Base-by-base conservation (phyloP, 2,329 filamentous ascomycete species). In the Ophiocordyceps camponoti-leonardi region DNA sequence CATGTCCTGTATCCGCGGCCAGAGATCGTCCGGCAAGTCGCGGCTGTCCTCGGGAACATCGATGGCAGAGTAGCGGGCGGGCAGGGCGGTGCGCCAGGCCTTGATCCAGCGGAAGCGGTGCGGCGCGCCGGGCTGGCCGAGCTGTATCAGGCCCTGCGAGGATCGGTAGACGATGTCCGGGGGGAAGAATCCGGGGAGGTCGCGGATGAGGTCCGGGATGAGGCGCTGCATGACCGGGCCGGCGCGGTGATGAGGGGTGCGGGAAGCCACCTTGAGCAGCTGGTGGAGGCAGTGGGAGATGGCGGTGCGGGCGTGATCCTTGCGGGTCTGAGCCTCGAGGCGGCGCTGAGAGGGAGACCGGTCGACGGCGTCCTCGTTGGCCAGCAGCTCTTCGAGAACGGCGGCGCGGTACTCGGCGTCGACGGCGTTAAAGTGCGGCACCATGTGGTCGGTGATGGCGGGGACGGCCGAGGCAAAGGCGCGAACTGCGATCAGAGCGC, bases 371-470 rank as follows among this genome's bases (percentile, higher is more conserved):
- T 49, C 42, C 44, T 59, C 56, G 39, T 49, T 52, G 44, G 55
- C 56, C 4, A 65, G 52, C 22, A 63, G 48, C 39, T 65, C 62
- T 42, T 65, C 56, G 16, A 57, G 46, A 20, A 63, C 41, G 19
- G 58, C 55, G 10, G 50, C 44, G 20, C 54, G 48, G 47, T 61
- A 54, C 22, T 56, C 50, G 6, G 48, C 35, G 33, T 55, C 49
- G 28, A 58, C 46, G 41, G 18, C 31, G 26, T 52, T 48, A 48
- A 63, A 59, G 51, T 67, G 58, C 1, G 68, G 68, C 16, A 68
- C 56, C 49, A 65, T 59, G 50, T 65, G 59, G 35, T 59, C 53
- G 19, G 63, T 58, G 46, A 72, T 64, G 42, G 62, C 55, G 11
- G 54, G 49, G 39, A 67, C 50, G 5, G 67, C 63, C 30, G 47